Evolutionary conservation across 2,329 filamentous ascomycete genomes (phyloP), one percentile per base, ranked within the genome.

Genomic region (Parastagonospora nodorum): DNA sequence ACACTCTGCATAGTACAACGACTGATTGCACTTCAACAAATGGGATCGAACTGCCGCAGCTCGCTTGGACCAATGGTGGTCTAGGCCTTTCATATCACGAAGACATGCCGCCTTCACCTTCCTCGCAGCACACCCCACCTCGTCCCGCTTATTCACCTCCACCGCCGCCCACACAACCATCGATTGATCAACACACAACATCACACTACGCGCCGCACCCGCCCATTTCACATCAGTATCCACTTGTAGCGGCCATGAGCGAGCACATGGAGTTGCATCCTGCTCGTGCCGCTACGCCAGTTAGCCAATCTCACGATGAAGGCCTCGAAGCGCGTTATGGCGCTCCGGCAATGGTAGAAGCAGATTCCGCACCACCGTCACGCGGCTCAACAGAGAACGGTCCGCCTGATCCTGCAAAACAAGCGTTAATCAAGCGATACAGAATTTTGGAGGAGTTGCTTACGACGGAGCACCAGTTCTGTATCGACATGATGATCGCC

Each of bases 401-500:
- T n/a, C 60, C 61, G 27, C 55, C 58, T 19, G 67, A 66, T 30
- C 60, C 63, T 33, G 60, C 58, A 5, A 62, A 57, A 24, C 54
- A 63, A 47, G 51, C 57, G n/a, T 78, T 97, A 8, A 84, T 84
- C 42, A 89, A 93, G 69, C 88, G 94, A 15, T 85, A 88, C 47
- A 86, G 95, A 69, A 86, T 95, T 41, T 88, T 97, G 64, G 92
- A 93, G 68, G 94, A 99, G 73, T 79, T 99, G 32, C 83, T 97
- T 39, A 92, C 97, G 66, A 99, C 94, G 0, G 94, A 99, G 71
- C 87, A 91, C 41, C 87, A 88, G 5, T 97, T 96, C 74, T 87
- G 95, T 49, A 86, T 91, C 57, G 94, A 99, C 71, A 93, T 99
- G 90, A 96, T 92, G 71, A 93, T 99, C 45, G 88, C 96, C 2